These are phyloP conservation scores for Flaveria robusta DNA, from an alignment of 129 eudicot species.

Conservation along the genomic window DNA sequence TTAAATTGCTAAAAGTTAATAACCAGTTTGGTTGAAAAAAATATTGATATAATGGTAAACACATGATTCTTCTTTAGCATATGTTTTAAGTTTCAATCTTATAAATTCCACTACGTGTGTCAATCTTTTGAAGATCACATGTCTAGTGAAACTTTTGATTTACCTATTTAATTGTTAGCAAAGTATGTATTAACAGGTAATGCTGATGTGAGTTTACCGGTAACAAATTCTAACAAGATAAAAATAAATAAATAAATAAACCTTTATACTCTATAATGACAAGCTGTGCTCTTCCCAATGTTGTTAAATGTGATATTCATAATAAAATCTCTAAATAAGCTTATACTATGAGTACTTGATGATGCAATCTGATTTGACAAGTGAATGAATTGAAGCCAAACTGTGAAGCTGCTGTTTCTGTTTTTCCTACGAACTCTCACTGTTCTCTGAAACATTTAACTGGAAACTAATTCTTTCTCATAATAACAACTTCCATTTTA, in stretches of 20 bases:
- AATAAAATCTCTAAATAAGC: no score
- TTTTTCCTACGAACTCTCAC: conserved; percentile 42
- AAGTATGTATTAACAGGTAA: no score
- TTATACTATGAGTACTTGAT: conserved; percentile 19
- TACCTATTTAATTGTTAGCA: no score
- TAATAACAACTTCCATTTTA: conserved; percentile 27
- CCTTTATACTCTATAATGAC: background rate
- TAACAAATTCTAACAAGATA: no score
- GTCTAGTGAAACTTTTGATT: no score
- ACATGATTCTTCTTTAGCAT: no score
- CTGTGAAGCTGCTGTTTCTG: conserved; percentile 25
- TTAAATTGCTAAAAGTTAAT: background rate
- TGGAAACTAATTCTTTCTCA: conserved; percentile 30
- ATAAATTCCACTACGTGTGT: no score
- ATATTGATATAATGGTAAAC: no score
- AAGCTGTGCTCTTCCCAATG: background rate
- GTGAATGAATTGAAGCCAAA: conserved; percentile 46
- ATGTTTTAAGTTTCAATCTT: no score
- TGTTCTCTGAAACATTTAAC: conserved; percentile 50
- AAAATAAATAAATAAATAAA: background rate
- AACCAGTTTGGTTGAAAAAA: no score
- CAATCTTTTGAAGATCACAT: no score
- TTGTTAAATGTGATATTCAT: background rate
- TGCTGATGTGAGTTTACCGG: no score
- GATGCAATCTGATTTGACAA: conserved; percentile 67